These are phyloP conservation scores for Fusarium hostae DNA, from an alignment of 2,329 filamentous ascomycete species.

Conservation along the genomic window DNA sequence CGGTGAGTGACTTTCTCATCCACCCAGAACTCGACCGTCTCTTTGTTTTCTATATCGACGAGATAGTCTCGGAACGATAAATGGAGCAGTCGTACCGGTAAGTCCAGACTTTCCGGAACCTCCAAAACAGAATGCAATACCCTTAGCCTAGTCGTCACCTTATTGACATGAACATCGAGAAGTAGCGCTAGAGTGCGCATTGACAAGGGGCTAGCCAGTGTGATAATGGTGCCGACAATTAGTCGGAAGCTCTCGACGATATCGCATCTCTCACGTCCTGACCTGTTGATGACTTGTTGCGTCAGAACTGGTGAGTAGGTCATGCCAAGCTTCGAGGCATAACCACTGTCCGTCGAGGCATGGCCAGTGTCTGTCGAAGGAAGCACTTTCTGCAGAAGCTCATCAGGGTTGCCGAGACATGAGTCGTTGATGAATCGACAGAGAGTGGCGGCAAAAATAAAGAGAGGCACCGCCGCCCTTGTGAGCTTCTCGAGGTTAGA, in stretches of 20 bases:
- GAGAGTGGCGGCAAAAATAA: neutral
- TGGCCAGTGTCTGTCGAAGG: conserved; percentile 2
- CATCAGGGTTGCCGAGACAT: neutral
- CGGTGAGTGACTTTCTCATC: too few species aligned
- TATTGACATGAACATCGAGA: neutral
- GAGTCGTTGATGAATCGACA: neutral
- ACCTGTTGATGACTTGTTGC: neutral
- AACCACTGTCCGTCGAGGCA: neutral
- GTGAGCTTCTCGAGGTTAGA: neutral
- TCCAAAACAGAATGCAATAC: neutral
- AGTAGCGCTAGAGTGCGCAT: conserved; percentile 32
- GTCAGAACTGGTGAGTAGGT: conserved; percentile 31
- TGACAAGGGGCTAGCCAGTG: conserved; percentile 36
- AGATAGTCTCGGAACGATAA: neutral
- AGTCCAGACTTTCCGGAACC: neutral
- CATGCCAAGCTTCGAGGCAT: too few species aligned
- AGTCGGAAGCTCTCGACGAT: conserved; percentile 27
- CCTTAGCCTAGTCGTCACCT: neutral
- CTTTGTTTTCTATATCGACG: neutral
- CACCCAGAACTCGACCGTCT: too few species aligned
- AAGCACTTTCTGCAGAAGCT: conserved; percentile 31
- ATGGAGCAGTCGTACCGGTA: conserved; percentile 39
- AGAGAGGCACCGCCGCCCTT: neutral
- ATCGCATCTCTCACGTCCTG: neutral
- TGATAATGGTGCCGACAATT: conserved; percentile 41